These are phyloP conservation scores for Tubosaeta brunneosetosa DNA, from an alignment of 768 basidiomycete species.

Conservation along the genomic window DNA sequence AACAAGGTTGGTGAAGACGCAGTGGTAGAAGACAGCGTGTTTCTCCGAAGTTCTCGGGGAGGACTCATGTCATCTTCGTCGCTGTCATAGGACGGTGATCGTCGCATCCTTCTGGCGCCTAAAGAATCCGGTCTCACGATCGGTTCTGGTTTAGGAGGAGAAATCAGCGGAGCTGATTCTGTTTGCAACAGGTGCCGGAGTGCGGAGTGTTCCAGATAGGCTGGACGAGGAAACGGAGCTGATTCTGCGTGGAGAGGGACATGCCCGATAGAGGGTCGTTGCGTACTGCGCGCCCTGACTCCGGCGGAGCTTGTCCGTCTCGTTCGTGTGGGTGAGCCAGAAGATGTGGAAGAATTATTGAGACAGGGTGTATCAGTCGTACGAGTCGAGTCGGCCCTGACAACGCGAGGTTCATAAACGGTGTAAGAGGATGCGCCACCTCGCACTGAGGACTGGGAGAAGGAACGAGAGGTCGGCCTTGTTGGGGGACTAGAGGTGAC, in stretches of 20 bases:
- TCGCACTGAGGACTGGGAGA: conserved; percentile 35
- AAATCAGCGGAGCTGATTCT: conserved; percentile 34
- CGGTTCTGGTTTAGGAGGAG: conserved; percentile 37
- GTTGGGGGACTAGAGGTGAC: conserved; percentile 34
- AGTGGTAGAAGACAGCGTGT: conserved; percentile 19
- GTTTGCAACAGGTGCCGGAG: conserved; percentile 67
- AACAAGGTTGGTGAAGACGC: conserved; percentile 40
- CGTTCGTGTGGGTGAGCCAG: conserved; percentile 43
- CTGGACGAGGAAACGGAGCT: conserved; percentile 55
- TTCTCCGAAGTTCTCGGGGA: conserved; percentile 37
- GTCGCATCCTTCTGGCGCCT: conserved; percentile 19
- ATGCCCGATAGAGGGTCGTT: conserved; percentile 27
- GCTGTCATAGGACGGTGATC: conserved; percentile 51
- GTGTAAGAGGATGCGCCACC: conserved; percentile 28
- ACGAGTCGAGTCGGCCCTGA: conserved; percentile 50
- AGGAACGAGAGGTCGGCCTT: conserved; percentile 43
- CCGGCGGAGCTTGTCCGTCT: conserved; percentile 43
- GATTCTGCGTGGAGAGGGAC: conserved; percentile 28
- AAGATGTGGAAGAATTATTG: conserved; percentile 31
- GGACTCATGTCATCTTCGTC: conserved; percentile 64
- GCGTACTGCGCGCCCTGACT: conserved; percentile 18
- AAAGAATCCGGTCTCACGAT: conserved; percentile 19
- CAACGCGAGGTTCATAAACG: conserved; percentile 61
- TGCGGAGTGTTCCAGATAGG: conserved; percentile 74
- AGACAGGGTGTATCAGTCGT: conserved; percentile 42